Evolutionary conservation across 208 protist species (phyloP).

Genomic region (Leishmania amazonensis): DNA sequence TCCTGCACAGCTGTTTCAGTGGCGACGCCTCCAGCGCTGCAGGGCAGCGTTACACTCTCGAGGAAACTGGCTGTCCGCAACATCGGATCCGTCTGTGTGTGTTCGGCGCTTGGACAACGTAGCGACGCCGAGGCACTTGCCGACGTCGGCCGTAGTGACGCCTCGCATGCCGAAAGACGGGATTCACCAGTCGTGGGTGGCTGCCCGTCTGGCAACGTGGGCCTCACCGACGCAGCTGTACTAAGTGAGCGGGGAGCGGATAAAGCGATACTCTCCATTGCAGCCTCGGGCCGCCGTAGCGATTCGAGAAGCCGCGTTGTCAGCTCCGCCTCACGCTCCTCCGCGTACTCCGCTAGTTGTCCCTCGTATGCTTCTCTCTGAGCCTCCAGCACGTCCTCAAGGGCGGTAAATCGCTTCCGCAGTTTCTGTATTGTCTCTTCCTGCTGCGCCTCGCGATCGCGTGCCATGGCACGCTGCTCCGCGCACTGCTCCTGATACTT

Average conservation of each 20-base stretch:
- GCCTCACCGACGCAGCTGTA: background rate
- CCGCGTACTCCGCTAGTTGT: conserved; percentile 23
- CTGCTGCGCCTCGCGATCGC: conserved; percentile 39
- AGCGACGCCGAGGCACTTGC: background rate
- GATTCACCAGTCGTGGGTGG: background rate
- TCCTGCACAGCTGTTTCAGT: background rate
- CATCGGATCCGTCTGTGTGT: background rate
- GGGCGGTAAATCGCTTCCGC: conserved; percentile 7
- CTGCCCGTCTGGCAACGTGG: conserved; percentile 8
- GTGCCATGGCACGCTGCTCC: conserved; percentile 27
- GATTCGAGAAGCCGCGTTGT: conserved; percentile 31
- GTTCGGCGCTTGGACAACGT: background rate
- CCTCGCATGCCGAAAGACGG: background rate
- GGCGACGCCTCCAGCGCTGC: background rate
- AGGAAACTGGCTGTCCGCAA: background rate
- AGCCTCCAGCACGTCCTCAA: conserved; percentile 15
- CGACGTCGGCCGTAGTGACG: background rate
- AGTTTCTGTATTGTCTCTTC: conserved; percentile 14
- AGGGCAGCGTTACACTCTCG: background rate
- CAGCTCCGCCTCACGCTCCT: conserved; percentile 18
- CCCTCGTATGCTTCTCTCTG: conserved; percentile 32
- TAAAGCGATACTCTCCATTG: background rate
- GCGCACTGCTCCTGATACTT: conserved; percentile 9
- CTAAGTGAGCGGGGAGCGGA: background rate
- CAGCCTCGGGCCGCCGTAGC: background rate